These are phyloP conservation scores for Inonotus obliquus DNA, from an alignment of 1,284 basidiomycete species.

Conservation along the genomic window DNA sequence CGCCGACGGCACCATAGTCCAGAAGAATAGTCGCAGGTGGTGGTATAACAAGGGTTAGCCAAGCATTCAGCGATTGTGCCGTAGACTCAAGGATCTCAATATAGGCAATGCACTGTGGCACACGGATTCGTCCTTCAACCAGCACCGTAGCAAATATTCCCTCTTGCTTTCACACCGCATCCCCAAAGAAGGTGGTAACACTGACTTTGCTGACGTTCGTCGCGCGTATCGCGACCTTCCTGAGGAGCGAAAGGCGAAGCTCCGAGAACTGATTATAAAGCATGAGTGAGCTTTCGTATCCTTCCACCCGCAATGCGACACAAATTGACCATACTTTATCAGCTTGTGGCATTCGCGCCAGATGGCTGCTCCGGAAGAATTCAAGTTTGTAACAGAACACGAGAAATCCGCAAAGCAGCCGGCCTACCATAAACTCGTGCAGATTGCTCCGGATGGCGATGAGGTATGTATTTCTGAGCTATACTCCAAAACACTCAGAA, in stretches of 20 bases:
- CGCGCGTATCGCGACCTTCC: constrained; percentile 25
- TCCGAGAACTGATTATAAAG: constrained; percentile 26
- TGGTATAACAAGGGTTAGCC: constrained; percentile 22
- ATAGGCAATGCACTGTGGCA: constrained; percentile 26
- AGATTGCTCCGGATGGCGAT: constrained; percentile 23
- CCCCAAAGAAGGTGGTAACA: constrained; percentile 26
- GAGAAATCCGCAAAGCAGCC: constrained; percentile 23
- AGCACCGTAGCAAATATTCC: constrained; percentile 26
- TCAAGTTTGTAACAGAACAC: constrained; percentile 22
- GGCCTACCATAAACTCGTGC: constrained; percentile 27
- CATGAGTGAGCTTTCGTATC: constrained; percentile 19
- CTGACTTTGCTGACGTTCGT: constrained; percentile 28
- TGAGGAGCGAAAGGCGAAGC: constrained; percentile 24
- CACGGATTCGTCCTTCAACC: constrained; percentile 27
- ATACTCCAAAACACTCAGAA: background rate
- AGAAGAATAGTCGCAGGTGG: constrained; percentile 19
- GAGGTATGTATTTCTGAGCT: constrained; percentile 14
- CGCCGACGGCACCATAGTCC: constrained; percentile 19
- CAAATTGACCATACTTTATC: no score
- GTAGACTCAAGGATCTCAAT: background rate
- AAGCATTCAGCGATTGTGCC: no score
- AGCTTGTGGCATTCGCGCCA: constrained; percentile 25
- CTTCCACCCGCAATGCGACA: no score
- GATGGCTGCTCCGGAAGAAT: constrained; percentile 24
- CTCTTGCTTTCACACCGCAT: constrained; percentile 27